These are phyloP conservation scores for Cyclocybe aegerita DNA, from an alignment of 768 basidiomycete genomes.

Conservation along the genomic window DNA sequence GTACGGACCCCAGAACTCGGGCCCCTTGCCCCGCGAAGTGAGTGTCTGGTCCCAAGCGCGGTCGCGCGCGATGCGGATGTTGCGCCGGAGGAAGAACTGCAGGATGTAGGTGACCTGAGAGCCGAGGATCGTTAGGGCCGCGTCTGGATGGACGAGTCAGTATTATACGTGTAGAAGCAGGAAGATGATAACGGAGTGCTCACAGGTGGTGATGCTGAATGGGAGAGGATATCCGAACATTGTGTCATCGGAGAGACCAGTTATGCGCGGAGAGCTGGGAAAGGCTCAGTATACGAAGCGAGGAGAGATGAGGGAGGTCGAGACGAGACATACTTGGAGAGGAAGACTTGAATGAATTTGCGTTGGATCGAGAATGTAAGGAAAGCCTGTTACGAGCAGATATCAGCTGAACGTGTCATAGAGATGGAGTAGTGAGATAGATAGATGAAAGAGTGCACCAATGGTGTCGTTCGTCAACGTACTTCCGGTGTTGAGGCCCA, in stretches of 20 bases:
- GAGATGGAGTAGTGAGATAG: no score
- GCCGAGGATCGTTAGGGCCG: conserved; percentile 70
- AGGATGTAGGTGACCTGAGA: conserved; percentile 75
- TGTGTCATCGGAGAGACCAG: conserved; percentile 60
- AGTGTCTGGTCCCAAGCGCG: conserved; percentile 84
- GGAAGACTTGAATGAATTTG: conserved; percentile 62
- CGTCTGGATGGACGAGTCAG: conserved; percentile 45
- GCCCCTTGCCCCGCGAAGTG: conserved; percentile 75
- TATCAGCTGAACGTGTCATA: no score
- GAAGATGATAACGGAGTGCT: conserved; percentile 9
- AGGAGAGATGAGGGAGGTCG: neutral
- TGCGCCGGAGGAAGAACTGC: conserved; percentile 79
- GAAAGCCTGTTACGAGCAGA: conserved; percentile 41
- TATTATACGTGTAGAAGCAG: neutral
- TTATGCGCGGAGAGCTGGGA: conserved; percentile 59
- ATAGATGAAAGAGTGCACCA: no score
- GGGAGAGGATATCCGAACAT: conserved; percentile 67
- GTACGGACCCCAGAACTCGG: conserved; percentile 83
- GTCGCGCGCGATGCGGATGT: conserved; percentile 76
- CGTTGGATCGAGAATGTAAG: conserved; percentile 73
- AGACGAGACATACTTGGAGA: conserved; percentile 51
- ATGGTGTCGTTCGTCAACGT: no score
- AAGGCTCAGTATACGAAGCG: neutral
- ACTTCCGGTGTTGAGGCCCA: no score
- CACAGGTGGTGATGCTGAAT: conserved; percentile 73